phyloP scores from a whole-genome alignment of 2,329 filamentous ascomycete genomes.

The Penicillium sclerotigenum region DNA sequence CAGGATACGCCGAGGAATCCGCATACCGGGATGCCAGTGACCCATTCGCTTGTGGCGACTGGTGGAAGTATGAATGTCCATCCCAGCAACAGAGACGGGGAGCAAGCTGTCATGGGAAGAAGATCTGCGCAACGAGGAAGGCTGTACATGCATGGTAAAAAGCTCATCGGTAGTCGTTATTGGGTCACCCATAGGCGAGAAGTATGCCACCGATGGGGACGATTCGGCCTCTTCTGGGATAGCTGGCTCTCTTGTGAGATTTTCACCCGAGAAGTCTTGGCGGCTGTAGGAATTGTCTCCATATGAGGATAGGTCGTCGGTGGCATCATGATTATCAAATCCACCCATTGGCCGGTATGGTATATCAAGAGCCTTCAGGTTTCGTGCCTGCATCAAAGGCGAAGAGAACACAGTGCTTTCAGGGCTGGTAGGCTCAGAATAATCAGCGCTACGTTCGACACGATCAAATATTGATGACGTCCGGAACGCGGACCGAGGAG shows the following conservation, averaged over 20 bases:
- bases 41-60: constrained; percentile 72
- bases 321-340: constrained; percentile 14
- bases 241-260: constrained; percentile 28
- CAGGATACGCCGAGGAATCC: constrained; percentile 48
- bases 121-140: constrained; percentile 58
- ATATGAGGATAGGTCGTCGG: constrained; percentile 13
- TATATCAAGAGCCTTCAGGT: constrained; percentile 58
- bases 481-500: constrained; percentile 71
- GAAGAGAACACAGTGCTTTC: constrained; percentile 65
- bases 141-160: constrained; percentile 21
- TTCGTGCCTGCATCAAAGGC: constrained; percentile 62
- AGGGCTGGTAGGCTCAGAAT: constrained; percentile 75
- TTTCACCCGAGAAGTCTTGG: constrained; percentile 13
- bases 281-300: constrained; percentile 21
- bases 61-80: constrained; percentile 84
- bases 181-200: constrained; percentile 12
- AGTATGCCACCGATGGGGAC: constrained; percentile 17
- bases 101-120: constrained; percentile 85
- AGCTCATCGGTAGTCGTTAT: constrained; percentile 22
- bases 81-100: constrained; percentile 79
- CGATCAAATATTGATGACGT: constrained; percentile 77
- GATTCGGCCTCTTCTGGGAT: constrained; percentile 43
- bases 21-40: constrained; percentile 48
- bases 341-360: constrained; percentile 45
- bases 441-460: constrained; percentile 60